Base-by-base conservation (phyloP, 2,329 filamentous ascomycete species). In the Hymenoscyphus linearis region DNA sequence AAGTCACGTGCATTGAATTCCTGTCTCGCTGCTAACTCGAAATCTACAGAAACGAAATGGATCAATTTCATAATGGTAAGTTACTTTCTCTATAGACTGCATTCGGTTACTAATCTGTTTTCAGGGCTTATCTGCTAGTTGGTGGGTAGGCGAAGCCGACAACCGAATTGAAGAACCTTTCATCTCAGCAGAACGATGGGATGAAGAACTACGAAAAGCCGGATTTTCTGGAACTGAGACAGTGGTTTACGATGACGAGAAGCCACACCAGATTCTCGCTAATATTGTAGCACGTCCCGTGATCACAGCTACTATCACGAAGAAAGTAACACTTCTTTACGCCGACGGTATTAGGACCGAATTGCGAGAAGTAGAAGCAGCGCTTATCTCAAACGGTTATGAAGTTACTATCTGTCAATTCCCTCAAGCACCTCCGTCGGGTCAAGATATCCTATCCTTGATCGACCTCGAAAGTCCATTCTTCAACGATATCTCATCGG, bases 161-260 rank as follows among this genome's bases (percentile, higher is more conserved):
- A 65, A 60, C 3, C 64, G 71, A 18, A 14, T 53, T 2, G 26
- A 67, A 10, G 62, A 69, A 35, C 71, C 72, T 4, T 71, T 67
- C 52, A 57, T 74, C 4, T 34, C 53, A 10, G 31, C 62, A 1
- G 60, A 68, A 2, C 36, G 65, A 40, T 75, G 73, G 73, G 62
- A 71, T 13, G 27, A 25, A 3, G 66, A 69, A 35, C 64, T 75
- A 1, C 36, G 50, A 2, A 50, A 40, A 6, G 62, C 67, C 18
- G 75, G 75, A 4, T 77, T 76, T 57, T 61, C 64, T 0, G 72
- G 74, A 1, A 57, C 66, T 9, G 70, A 75, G 18, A 55, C 61
- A 1, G 60, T 68, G 2, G 59, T 64, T 1, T 61, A 65, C 40
- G 71, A 75, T 50, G 35, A 55, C 25, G 63, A 66, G 16, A 35